A percentile compares a stretch with the other conserved stretches of the same genome.
phyloP scores from a whole-genome alignment of 73 alveolate species.

The Blepharisma stoltei region DNA sequence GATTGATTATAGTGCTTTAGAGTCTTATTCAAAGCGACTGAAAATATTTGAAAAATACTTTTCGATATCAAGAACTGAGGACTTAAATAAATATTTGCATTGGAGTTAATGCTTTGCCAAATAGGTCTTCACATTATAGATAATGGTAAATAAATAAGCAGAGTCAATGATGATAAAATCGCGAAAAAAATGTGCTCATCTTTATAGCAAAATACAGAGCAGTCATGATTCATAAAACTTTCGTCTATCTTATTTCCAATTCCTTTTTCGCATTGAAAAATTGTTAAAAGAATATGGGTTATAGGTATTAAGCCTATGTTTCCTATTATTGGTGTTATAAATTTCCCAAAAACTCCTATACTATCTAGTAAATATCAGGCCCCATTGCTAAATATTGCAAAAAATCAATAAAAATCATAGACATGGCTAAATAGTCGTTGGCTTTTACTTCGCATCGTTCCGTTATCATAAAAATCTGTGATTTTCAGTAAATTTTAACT shows the following conservation, averaged over 20 bases:
- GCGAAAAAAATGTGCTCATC: background rate
- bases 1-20: background rate
- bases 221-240: background rate
- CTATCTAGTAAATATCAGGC: background rate
- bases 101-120: background rate
- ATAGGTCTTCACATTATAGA: slow-evolving; percentile 3
- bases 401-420: background rate
- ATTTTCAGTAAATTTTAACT: background rate
- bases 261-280: background rate
- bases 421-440: background rate
- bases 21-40: background rate
- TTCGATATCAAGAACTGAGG: background rate
- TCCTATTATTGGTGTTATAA: background rate
- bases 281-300: background rate
- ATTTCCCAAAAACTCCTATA: too few species aligned
- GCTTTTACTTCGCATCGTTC: background rate
- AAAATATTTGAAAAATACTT: background rate
- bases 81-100: background rate
- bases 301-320: background rate
- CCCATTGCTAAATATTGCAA: slow-evolving; percentile 19
- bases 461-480: background rate
- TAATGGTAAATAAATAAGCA: background rate
- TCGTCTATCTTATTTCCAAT: background rate
- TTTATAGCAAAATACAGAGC: background rate
- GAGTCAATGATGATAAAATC: background rate